phyloP scores from a whole-genome alignment of 441 rosid genomes.

The Eruca vesicaria region DNA sequence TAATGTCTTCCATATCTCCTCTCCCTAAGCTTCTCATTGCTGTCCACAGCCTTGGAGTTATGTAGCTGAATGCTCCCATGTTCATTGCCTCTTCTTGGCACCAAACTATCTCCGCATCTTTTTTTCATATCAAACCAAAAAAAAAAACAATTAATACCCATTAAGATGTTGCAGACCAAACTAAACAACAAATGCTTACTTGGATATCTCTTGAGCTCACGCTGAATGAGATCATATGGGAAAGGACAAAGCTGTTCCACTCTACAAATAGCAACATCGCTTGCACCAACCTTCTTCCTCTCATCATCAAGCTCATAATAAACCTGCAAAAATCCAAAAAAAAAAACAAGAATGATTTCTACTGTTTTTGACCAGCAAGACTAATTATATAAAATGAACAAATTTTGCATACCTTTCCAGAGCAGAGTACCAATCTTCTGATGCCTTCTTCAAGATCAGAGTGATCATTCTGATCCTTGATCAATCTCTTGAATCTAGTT shows the following conservation, averaged over 20 bases:
- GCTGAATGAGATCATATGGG: slow-evolving; percentile 91
- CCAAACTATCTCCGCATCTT: slow-evolving; percentile 68
- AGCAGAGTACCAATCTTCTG: slow-evolving; percentile 91
- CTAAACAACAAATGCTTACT: slow-evolving; percentile 36
- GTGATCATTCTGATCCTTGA: slow-evolving; percentile 81
- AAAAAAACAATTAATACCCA: neutral
- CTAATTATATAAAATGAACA: neutral
- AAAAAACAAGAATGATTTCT: neutral
- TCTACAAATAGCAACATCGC: slow-evolving; percentile 89
- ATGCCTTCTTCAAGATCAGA: slow-evolving; percentile 87
- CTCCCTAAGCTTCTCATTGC: slow-evolving; percentile 48
- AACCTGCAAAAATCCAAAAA: slow-evolving; percentile 44
- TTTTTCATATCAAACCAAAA: neutral
- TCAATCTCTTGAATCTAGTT: slow-evolving; percentile 88
- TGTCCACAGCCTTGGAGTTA: slow-evolving; percentile 46
- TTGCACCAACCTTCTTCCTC: slow-evolving; percentile 62
- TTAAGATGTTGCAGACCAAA: neutral
- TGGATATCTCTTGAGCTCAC: slow-evolving; percentile 94
- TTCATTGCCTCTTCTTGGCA: slow-evolving; percentile 70
- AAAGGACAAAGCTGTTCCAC: slow-evolving; percentile 96
- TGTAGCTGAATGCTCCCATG: slow-evolving; percentile 63
- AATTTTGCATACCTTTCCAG: slow-evolving; percentile 69
- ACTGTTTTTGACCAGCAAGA: slow-evolving; percentile 12
- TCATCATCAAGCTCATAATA: slow-evolving; percentile 93
- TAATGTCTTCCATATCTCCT: slow-evolving; percentile 51